phyloP scores from a whole-genome alignment of 2,329 filamentous ascomycete species.

The Aspergillus ochraceoroseus region DNA sequence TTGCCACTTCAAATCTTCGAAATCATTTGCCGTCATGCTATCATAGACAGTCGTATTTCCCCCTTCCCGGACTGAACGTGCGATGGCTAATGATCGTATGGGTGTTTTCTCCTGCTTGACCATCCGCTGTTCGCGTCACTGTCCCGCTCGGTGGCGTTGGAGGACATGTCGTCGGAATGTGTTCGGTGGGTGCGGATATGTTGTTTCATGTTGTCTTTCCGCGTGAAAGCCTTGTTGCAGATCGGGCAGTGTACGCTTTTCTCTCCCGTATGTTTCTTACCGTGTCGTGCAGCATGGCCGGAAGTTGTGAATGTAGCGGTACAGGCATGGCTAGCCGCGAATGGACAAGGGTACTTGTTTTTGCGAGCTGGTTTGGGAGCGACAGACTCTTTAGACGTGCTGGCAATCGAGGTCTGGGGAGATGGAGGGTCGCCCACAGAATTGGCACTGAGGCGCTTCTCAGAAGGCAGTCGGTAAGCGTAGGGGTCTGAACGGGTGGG shows the following conservation, averaged over 20 bases:
- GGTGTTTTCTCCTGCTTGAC: conserved; percentile 11
- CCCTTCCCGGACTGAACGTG: conserved; percentile 15
- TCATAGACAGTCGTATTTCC: conserved; percentile 15
- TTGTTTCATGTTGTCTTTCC: conserved; percentile 67
- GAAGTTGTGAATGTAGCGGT: conserved; percentile 62
- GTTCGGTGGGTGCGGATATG: conserved; percentile 57
- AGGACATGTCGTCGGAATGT: conserved; percentile 33
- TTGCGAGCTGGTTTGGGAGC: conserved; percentile 42
- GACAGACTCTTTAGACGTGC: conserved; percentile 22
- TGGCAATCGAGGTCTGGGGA: conserved; percentile 25
- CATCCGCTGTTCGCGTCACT: conserved; percentile 14
- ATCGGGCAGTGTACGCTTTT: conserved; percentile 64
- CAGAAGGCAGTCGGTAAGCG: conserved; percentile 24
- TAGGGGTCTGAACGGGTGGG: conserved; percentile 27
- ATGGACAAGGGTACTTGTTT: conserved; percentile 63
- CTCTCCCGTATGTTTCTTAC: conserved; percentile 64
- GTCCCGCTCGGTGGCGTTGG: conserved; percentile 16
- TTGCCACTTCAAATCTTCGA: conserved; percentile 8
- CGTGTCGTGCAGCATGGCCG: conserved; percentile 62
- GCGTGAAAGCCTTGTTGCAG: conserved; percentile 63
- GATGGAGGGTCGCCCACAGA: conserved; percentile 28
- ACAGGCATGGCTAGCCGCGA: conserved; percentile 56
- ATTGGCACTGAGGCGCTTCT: conserved; percentile 24
- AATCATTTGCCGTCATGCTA: conserved; percentile 12
- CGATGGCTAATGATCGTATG: conserved; percentile 19